Base-by-base conservation (phyloP, 2,329 filamentous ascomycete species). In the Aspergillus flavus region DNA sequence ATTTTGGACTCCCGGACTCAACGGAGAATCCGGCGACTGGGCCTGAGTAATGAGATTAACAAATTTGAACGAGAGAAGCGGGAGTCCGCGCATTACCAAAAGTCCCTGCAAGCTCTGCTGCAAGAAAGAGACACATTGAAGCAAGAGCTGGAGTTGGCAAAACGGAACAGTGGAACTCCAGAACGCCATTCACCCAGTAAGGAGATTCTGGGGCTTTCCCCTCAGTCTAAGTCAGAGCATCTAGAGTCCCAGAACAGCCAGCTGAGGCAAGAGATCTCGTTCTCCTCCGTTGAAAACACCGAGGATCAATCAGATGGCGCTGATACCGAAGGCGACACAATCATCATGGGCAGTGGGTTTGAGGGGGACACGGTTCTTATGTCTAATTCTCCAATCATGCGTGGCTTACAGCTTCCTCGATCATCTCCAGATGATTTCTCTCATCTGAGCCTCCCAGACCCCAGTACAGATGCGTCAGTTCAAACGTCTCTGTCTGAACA, bases 11-110 rank as follows among this genome's bases (percentile, higher is more conserved):
- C 72, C 6, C 73, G 82, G 23, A 77, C 77, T 2, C 77, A 78
- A 64, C 74, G 82, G 43, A 76, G 80, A 39, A 79, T 84, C 52
- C 71, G 75, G 36, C 77, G 82, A 14, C 74, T 78, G 58, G 79
- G 81, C 5, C 67, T 84, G 54, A 83, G 81, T 61, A 77, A 82
- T 63, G 81, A 83, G 63, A 78, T 81, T 62, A 82, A 82, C 65
- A 69, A 74, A 28, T 75, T 80, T 43, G 74, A 82, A 45, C 75
- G 76, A 6, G 80, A 80, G 60, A 79, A 77, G 63, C 75, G 75
- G 26, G 68, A 74, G 16, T 60, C 66, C 1, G 64, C 67, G 14
- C 72, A 66, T 5, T 68, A 72, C 45, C 70, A 74, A 50, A 72
- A 69, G 64, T 68, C 65, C 2, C 48, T 74, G n/a, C 69, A 68